phyloP scores from a whole-genome alignment of 192 early-diverging fungal genomes.

The Blastocladiella britannica region DNA sequence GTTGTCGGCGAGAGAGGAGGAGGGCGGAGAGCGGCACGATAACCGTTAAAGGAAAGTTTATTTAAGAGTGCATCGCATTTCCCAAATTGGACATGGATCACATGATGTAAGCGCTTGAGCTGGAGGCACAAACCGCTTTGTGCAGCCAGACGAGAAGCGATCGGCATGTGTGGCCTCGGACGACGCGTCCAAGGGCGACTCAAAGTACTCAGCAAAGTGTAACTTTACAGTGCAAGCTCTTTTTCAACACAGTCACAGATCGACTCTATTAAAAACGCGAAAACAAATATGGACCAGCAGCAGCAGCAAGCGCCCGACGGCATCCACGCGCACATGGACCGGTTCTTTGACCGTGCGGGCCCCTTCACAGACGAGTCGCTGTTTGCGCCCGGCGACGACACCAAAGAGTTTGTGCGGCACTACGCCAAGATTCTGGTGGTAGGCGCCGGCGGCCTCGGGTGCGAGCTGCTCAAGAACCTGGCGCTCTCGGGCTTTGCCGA shows the following conservation, averaged over 20 bases:
- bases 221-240: no score
- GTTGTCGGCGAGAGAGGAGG: no score
- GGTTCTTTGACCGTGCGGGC: background rate
- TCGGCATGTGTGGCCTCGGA: no score
- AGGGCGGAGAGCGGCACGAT: no score
- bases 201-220: no score
- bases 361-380: background rate
- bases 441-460: conserved; percentile 66
- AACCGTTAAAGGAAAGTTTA: no score
- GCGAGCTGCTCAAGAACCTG: conserved; percentile 65
- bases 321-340: background rate
- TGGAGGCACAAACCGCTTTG: no score
- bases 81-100: no score
- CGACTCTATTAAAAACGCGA: background rate
- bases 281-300: background rate
- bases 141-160: no score
- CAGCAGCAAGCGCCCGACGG: background rate
- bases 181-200: background rate
- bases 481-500: conserved; percentile 58
- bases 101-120: no score
- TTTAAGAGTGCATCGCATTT: no score
- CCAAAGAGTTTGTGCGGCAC: conserved; percentile 9
- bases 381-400: background rate
- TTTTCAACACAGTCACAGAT: no score
- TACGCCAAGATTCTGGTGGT: conserved; percentile 52